Evolutionary conservation across 2,329 filamentous ascomycete genomes (phyloP), one percentile per base, ranked within the genome.

Genomic region (Fusarium xyrophilum): DNA sequence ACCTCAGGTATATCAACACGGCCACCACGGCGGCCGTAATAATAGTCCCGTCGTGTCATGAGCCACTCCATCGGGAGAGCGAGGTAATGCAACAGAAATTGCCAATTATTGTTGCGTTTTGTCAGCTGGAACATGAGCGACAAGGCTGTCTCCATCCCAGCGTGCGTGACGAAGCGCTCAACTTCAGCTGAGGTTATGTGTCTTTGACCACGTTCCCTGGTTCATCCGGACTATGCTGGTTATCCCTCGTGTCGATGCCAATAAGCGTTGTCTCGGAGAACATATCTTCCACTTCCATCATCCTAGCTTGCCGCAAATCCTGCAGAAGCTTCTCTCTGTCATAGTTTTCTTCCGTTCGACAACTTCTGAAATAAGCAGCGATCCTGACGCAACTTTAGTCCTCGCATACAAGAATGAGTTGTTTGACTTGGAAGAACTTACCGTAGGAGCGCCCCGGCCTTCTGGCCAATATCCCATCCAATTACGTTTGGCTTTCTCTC

Each of bases 351-450:
- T 21, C 11, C n/a, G 38, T 40, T 21, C 7, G 21, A 15, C 13
- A 3, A 23, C 39, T 42, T 0, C 21, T 3, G 39, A 25, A 42
- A 27, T 43, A 43, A 13, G 40, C 40, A 13, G 40, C 23, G 17
- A 43, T 43, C 11, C 23, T 43, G 11, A 1, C 23, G 4, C 23
- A 19, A 1, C 12, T n/a, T 27, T 43, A 43, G 39, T 25, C 21
- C 0, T 23, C 4, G 3, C 5, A 1, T 23, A 12, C 11, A 1
- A 6, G 9, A 42, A 25, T 12, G 15, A 2, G n/a, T 23, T 6
- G 3, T 8, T 23, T 40, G n/a, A 15, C 5, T 9, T 9, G 10
- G 6, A 40, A 40, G 14, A 7, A 23, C 38, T 7, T 25, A 25
- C 39, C 23, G 7, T 8, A 42, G 40, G 7, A 42, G 40, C 3